These are phyloP conservation scores for Aureobasidium namibiae DNA, from an alignment of 2,329 filamentous ascomycete species.

Conservation along the genomic window DNA sequence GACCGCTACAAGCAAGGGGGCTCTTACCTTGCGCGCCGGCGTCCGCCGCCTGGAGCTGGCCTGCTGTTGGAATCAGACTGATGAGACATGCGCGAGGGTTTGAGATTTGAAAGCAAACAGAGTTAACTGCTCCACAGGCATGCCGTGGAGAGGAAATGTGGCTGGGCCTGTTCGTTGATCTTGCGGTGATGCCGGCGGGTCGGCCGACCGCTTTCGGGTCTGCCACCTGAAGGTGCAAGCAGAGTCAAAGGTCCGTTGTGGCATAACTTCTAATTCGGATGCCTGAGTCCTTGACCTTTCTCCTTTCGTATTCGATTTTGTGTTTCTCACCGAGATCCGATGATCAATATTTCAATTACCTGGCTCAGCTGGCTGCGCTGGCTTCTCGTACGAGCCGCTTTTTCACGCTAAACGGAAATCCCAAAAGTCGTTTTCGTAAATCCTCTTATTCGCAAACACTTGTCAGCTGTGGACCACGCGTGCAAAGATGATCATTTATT, in stretches of 20 bases:
- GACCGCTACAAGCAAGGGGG: not conserved
- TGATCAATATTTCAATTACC: no score
- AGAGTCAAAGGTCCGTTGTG: not conserved
- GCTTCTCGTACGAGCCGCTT: not conserved
- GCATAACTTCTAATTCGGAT: not conserved
- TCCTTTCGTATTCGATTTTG: not conserved
- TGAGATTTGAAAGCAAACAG: not conserved
- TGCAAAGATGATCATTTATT: not conserved
- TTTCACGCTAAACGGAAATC: not conserved
- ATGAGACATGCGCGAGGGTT: constrained; percentile 6
- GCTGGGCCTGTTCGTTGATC: not conserved
- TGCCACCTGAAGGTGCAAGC: not conserved
- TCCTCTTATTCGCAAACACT: no score
- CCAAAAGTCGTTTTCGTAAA: constrained; percentile 2
- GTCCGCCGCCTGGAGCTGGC: not conserved
- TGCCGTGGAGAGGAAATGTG: not conserved
- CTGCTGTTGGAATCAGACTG: not conserved
- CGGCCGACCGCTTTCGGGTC: not conserved
- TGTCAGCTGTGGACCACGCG: not conserved
- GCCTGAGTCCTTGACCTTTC: no score
- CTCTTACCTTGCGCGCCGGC: not conserved
- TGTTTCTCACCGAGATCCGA: no score
- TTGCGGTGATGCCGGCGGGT: not conserved
- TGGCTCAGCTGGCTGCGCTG: not conserved
- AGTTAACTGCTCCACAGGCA: constrained; percentile 4